Evolutionary conservation across 2,329 filamentous ascomycete species (phyloP).

Genomic region (Hypoxylon sp.): DNA sequence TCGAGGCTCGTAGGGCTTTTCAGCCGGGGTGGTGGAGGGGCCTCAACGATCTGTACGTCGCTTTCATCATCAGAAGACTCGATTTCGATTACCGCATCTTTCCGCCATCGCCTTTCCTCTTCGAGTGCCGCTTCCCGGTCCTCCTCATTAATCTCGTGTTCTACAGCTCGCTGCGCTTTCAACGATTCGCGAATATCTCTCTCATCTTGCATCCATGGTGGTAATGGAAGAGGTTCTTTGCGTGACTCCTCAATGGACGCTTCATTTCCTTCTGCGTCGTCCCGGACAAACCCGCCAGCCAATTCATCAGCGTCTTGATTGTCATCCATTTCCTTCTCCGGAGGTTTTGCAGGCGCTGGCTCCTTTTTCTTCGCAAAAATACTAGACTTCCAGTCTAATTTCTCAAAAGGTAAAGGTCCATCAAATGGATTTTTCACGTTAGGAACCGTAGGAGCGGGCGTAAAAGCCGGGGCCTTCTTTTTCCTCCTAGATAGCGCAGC

Average conservation of each 20-base stretch:
- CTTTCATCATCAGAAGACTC: slow-evolving; percentile 70
- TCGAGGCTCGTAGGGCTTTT: slow-evolving; percentile 39
- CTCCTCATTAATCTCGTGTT: slow-evolving; percentile 72
- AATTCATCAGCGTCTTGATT: slow-evolving; percentile 38
- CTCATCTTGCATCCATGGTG: slow-evolving; percentile 77
- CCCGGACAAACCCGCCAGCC: slow-evolving; percentile 54
- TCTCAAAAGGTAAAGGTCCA: slow-evolving; percentile 91
- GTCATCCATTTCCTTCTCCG: slow-evolving; percentile 24
- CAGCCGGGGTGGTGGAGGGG: slow-evolving; percentile 55
- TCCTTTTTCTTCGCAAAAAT: slow-evolving; percentile 62
- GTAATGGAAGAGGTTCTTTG: slow-evolving; percentile 68
- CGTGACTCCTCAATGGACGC: slow-evolving; percentile 52
- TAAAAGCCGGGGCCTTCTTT: slow-evolving; percentile 57
- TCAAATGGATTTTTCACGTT: slow-evolving; percentile 74
- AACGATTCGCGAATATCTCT: slow-evolving; percentile 74
- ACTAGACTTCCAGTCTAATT: slow-evolving; percentile 76
- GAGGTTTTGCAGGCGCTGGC: slow-evolving; percentile 40
- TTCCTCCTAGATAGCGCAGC: slow-evolving; percentile 76
- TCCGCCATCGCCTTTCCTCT: slow-evolving; percentile 60
- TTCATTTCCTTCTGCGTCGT: slow-evolving; percentile 44
- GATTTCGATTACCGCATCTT: slow-evolving; percentile 69
- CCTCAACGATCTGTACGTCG: slow-evolving; percentile 69
- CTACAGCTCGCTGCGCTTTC: slow-evolving; percentile 67
- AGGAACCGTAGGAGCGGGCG: slow-evolving; percentile 54
- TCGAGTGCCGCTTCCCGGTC: slow-evolving; percentile 69